phyloP scores from a whole-genome alignment of 371 early-diverging fungal species.

The Blakeslea trispora region DNA sequence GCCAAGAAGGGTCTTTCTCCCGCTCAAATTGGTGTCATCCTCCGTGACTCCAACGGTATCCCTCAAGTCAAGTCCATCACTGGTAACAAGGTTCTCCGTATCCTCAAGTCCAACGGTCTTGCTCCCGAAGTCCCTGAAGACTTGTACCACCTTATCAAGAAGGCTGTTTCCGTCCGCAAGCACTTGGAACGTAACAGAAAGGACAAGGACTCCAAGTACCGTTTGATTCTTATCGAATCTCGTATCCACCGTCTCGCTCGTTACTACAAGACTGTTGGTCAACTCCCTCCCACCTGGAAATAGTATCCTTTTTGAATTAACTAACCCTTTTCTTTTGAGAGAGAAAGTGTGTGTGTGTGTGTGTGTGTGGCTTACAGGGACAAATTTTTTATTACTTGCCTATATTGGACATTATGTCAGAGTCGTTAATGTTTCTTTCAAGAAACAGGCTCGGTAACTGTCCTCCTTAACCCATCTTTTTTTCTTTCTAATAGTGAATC shows the following conservation, averaged over 20 bases:
- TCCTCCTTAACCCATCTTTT: conserved; percentile 43
- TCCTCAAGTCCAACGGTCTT: conserved; percentile 84
- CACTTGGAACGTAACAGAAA: conserved; percentile 99
- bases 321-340: conserved; percentile 10
- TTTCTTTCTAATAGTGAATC: conserved; percentile 47
- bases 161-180: conserved; percentile 99
- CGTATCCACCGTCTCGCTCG: conserved; percentile 99
- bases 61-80: conserved; percentile 96
- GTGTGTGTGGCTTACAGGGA: conserved; percentile 5
- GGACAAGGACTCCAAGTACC: conserved; percentile 99
- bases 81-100: conserved; percentile 96
- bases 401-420: conserved; percentile 30
- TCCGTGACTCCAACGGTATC: conserved; percentile 98
- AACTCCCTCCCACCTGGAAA: conserved; percentile 99
- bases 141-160: conserved; percentile 99
- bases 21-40: conserved; percentile 98
- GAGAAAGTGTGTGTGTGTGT: neutral
- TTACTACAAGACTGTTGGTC: conserved; percentile 99
- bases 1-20: conserved; percentile 99
- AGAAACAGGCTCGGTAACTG: conserved; percentile 39
- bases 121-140: conserved; percentile 99
- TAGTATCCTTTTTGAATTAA: conserved; percentile 63
- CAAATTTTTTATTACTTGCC: conserved; percentile 17
- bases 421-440: conserved; percentile 9
- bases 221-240: conserved; percentile 98